phyloP scores from a whole-genome alignment of 2,329 filamentous ascomycete species.

The Diaporthe sp. region DNA sequence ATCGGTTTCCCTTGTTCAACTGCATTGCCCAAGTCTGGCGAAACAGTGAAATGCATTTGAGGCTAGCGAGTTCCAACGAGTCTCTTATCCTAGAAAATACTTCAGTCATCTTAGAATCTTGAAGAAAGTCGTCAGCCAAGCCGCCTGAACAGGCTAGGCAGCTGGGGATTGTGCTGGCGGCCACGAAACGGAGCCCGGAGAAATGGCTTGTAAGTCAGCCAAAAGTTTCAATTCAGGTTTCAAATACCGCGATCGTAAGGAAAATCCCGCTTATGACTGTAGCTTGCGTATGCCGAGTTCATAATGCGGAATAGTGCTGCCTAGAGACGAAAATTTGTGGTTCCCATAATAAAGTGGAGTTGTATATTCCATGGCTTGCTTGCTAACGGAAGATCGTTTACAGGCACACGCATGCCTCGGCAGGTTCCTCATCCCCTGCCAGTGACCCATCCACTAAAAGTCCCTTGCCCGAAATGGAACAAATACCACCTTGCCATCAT shows the following conservation, averaged over 20 bases:
- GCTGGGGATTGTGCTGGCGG: no score
- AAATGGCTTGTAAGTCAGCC: background rate
- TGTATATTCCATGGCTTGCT: background rate
- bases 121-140: background rate
- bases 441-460: background rate
- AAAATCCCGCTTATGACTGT: background rate
- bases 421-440: background rate
- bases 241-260: background rate
- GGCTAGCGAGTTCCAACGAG: no score
- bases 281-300: background rate
- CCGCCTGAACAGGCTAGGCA: background rate
- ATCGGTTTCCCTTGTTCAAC: no score
- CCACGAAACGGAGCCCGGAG: background rate
- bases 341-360: conserved; percentile 2
- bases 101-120: background rate
- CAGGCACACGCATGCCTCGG: conserved; percentile 1
- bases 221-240: background rate
- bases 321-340: background rate
- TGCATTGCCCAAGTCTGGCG: no score
- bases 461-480: background rate
- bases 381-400: background rate
- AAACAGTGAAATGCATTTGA: no score
- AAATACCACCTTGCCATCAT: background rate
- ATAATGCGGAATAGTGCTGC: background rate
- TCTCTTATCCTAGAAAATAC: no score